Conservation (phyloP, 2,329 filamentous ascomycete genomes). For the Botrytis medusae region DNA sequence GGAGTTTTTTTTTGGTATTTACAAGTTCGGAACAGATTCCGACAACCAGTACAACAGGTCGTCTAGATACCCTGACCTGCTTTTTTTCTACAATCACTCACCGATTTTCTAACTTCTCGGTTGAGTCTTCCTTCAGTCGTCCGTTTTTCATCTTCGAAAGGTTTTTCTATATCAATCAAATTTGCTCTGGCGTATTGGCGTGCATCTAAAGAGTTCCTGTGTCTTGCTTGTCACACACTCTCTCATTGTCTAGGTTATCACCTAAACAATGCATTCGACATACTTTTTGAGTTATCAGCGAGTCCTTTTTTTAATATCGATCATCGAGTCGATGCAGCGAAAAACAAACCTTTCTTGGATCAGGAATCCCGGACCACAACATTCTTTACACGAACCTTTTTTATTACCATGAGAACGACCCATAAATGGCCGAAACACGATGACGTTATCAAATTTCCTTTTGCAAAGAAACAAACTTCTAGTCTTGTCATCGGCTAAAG, state of each 20-base stretch:
- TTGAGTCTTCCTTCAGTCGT: constrained; percentile 16
- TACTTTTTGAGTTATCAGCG: constrained; percentile 34
- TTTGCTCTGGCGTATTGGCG: constrained; percentile 36
- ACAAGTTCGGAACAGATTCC: constrained; percentile 19
- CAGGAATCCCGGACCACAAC: constrained; percentile 37
- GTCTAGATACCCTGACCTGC: constrained; percentile 20
- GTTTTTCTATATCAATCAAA: constrained; percentile 27
- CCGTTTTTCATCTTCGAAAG: constrained; percentile 18
- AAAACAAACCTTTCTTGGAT: constrained; percentile 35
- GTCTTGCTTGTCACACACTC: constrained; percentile 1
- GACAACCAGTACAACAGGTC: constrained; percentile 18
- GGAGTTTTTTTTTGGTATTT: constrained; percentile 16
- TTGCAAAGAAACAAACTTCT: neutral
- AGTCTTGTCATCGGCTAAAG: constrained; percentile 7
- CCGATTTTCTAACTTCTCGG: constrained; percentile 13
- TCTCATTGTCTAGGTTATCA: neutral
- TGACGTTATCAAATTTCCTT: constrained; percentile 15
- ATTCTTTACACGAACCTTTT: constrained; percentile 25
- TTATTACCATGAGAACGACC: constrained; percentile 5
- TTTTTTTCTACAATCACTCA: constrained; percentile 16
- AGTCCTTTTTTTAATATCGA: constrained; percentile 25
- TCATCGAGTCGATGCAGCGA: constrained; percentile 27
- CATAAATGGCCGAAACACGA: constrained; percentile 5
- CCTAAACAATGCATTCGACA: constrained; percentile 32
- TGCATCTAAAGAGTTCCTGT: constrained; percentile 26